phyloP scores from a whole-genome alignment of 768 basidiomycete species.

The Favolaschia claudopus region DNA sequence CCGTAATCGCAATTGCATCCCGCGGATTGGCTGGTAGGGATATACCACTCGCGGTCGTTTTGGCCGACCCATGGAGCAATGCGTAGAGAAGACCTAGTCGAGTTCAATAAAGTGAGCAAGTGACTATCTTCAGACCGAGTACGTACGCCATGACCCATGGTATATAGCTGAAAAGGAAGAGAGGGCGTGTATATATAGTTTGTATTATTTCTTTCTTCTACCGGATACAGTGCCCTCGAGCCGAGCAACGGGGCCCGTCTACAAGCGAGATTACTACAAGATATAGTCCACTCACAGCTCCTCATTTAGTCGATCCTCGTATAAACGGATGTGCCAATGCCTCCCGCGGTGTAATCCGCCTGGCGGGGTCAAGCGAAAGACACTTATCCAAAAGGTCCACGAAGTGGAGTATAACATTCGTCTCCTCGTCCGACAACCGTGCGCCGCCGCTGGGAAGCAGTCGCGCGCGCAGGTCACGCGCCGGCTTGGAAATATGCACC shows the following conservation, averaged over 20 bases:
- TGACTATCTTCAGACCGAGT: no score
- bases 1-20: no score
- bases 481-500: slow-evolving; percentile 83
- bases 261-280: no score
- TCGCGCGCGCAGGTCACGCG: slow-evolving; percentile 80
- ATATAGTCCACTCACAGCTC: no score
- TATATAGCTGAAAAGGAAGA: no score
- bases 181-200: background rate
- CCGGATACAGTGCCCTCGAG: slow-evolving; percentile 6
- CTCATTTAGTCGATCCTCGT: slow-evolving; percentile 50
- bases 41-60: no score
- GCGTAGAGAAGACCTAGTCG: no score
- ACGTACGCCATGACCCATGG: no score
- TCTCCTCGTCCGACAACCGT: slow-evolving; percentile 90
- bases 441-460: slow-evolving; percentile 64
- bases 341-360: slow-evolving; percentile 89
- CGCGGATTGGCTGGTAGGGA: no score
- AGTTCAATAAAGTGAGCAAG: no score
- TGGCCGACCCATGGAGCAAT: no score
- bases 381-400: slow-evolving; percentile 94
- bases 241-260: no score
- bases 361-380: slow-evolving; percentile 82
- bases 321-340: slow-evolving; percentile 90
- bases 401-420: slow-evolving; percentile 78
- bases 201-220: background rate